Evolutionary conservation across 805 yeast species (phyloP), one percentile per base, ranked within the genome.

Genomic region (Ogataea pilisensis): DNA sequence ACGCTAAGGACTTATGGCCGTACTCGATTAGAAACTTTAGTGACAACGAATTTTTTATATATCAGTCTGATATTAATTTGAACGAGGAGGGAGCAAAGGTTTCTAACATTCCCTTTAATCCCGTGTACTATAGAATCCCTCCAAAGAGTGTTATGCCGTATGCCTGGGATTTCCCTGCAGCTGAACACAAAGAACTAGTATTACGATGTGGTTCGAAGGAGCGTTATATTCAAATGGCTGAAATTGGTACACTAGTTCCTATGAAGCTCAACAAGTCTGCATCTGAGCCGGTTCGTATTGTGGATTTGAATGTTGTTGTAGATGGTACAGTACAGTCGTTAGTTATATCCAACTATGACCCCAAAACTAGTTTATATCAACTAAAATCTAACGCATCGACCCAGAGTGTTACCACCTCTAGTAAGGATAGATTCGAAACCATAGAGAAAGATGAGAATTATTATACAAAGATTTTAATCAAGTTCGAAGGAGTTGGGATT

Each of bases 161-260:
- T 60, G 87, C 99, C 0, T 93, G 96, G 90, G 99, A 93, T 60
- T 93, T 76, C 63, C 99, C 99, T 1, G 88, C 95, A 38, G 97
- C 96, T 0, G 66, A 76, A 8, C 75, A 82, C 34, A 90, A 89
- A 59, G 96, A 90, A 55, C 64, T 93, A 25, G 72, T 88, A 3
- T 61, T 93, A 26, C 70, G 89, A 43, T 72, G 84, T 9, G 82
- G 82, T 36, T 85, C 85, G 1, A 70, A 82, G 22, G 90, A 85
- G 55, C 72, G 97, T 43, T 77, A 79, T 35, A 73, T 95, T 17
- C 95, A 88, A 54, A 64, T 93, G 38, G 93, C 95, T 0, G 98
- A 93, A 60, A 91, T 93, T 52, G 99, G 99, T 19, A 83, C 83
- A 44, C 68, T 89, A 46, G 80, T 82, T 45, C 98, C 98, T 0